Evolutionary conservation across 2,329 filamentous ascomycete genomes (phyloP), one percentile per base, ranked within the genome.

Genomic region (Aspergillus fumigatus): DNA sequence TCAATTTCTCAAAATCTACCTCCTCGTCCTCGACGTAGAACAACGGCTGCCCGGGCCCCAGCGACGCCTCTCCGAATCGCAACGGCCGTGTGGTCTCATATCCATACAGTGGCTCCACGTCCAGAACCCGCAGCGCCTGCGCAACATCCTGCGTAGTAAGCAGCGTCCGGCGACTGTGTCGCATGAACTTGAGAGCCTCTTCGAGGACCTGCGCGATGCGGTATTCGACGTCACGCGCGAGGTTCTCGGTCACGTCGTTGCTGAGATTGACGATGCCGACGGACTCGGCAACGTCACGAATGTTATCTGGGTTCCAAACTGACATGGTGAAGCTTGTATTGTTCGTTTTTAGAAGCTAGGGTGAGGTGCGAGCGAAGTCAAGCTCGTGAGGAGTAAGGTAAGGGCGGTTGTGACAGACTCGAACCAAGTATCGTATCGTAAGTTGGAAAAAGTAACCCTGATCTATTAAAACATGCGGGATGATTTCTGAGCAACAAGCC

Each of bases 11-110:
- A 70, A 99, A 97, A 75, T 99, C 94, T 54, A 97, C 88, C 79
- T 99, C 94, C 70, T 99, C 94, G 72, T 99, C 94, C 70, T 99
- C 94, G 40, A 99, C 89, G 72, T 99, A 99, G 75, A 93, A 99
- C 23, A 99, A 79, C 53, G 93, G 92, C 75, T 99, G 94, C 9
- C 93, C 92, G 14, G 92, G 92, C 0, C 94, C 94, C 59, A 99
- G 79, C 56, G 90, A 95, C 3, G 94, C 94, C 75, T 99, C 94
- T 52, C 94, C 94, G 70, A 95, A 99, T 54, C 89, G 85, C 66
- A 99, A 78, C 26, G 92, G 90, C 52, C 93, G 82, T 45, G 90
- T 94, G 35, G 92, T 92, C 70, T 97, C 93, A 76, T 99, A 99
- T 21, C 94, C 94, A 70, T 97, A 97, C 1, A 97, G 83, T 1